phyloP scores from a whole-genome alignment of 2,329 filamentous ascomycete genomes.

The Trichoderma endophyticum region DNA sequence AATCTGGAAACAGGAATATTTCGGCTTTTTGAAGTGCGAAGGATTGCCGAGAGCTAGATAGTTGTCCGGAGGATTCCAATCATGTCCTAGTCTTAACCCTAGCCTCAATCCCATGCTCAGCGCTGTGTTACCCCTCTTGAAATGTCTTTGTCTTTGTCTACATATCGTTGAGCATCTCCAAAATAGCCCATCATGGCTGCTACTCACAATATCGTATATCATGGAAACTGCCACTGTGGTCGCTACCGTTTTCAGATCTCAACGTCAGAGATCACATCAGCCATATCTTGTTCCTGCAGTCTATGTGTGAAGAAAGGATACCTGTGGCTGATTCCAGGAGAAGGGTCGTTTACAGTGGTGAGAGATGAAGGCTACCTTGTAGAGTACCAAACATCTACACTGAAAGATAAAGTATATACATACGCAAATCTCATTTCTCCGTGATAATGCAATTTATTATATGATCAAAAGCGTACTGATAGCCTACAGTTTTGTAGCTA shows the following conservation, averaged over 20 bases:
- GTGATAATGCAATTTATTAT: not conserved
- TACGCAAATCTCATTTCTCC: not conserved
- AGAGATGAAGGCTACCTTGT: slow-evolving; percentile 19
- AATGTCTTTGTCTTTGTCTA: not conserved
- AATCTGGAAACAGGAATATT: not conserved
- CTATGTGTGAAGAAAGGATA: slow-evolving; percentile 31
- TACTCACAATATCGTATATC: not conserved
- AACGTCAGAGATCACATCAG: slow-evolving; percentile 6
- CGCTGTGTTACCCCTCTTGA: not conserved
- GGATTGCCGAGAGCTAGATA: not conserved
- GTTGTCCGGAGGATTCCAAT: not conserved
- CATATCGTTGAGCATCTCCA: not conserved
- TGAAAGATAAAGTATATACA: slow-evolving; percentile 21
- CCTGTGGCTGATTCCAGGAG: slow-evolving; percentile 25
- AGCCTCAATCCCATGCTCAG: not conserved
- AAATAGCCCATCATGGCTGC: not conserved
- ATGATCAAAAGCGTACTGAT: not conserved
- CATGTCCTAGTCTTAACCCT: not conserved
- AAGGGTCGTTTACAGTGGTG: slow-evolving; percentile 15
- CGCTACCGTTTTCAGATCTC: slow-evolving; percentile 27
- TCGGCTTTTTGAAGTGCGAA: not conserved
- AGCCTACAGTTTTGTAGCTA: slow-evolving; percentile 27
- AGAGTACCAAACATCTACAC: not conserved
- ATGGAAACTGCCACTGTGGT: slow-evolving; percentile 33
- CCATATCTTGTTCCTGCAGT: slow-evolving; percentile 25